phyloP scores from a whole-genome alignment of 2,329 filamentous ascomycete species.

The Capronia americana region DNA sequence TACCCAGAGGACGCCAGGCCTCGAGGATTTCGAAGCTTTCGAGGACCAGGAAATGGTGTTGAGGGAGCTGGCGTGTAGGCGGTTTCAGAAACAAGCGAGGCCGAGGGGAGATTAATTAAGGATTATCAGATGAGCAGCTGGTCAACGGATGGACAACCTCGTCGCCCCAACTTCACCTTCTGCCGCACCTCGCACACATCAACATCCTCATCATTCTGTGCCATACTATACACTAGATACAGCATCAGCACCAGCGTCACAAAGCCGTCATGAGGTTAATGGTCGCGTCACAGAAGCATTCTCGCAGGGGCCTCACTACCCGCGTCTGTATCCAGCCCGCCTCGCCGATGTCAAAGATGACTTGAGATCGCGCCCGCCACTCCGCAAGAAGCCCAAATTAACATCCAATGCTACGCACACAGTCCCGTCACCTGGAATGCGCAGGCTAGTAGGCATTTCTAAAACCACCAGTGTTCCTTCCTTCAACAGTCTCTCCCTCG shows the following conservation, averaged over 20 bases:
- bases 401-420: slow-evolving; percentile 19
- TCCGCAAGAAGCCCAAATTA: slow-evolving; percentile 38
- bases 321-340: slow-evolving; percentile 27
- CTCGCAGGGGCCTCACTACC: slow-evolving; percentile 18
- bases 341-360: slow-evolving; percentile 24
- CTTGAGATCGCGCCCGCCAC: slow-evolving; percentile 32
- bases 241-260: neutral
- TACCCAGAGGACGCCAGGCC: neutral
- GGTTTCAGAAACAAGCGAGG: slow-evolving; percentile 35
- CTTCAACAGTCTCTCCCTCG: slow-evolving; percentile 25
- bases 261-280: slow-evolving; percentile 23
- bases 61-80: slow-evolving; percentile 7
- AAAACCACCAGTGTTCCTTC: slow-evolving; percentile 32
- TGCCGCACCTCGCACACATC: slow-evolving; percentile 1
- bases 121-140: slow-evolving; percentile 22
- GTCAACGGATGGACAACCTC: slow-evolving; percentile 7
- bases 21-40: neutral
- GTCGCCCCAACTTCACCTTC: slow-evolving; percentile 15
- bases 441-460: slow-evolving; percentile 23
- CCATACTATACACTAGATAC: slow-evolving; percentile 22
- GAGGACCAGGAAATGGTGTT: neutral
- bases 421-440: slow-evolving; percentile 28
- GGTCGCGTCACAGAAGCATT: slow-evolving; percentile 21
- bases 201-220: slow-evolving; percentile 14
- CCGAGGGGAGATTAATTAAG: slow-evolving; percentile 21